These are phyloP conservation scores for Ogataea thermomethanolica DNA, from an alignment of 805 yeast genomes.

Conservation along the genomic window DNA sequence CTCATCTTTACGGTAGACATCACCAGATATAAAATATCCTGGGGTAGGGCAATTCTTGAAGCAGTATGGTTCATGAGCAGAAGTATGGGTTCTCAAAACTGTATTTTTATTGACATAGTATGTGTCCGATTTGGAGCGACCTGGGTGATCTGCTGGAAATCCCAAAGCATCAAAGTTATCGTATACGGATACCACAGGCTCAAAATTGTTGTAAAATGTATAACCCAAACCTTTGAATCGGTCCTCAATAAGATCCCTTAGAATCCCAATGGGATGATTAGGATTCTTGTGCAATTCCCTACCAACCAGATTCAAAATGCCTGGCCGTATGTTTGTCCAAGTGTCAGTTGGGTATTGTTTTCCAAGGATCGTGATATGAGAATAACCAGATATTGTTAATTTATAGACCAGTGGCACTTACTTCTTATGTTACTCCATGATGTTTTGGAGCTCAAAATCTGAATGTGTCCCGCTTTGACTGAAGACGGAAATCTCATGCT, in stretches of 20 bases:
- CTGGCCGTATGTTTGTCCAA: conserved; percentile 82
- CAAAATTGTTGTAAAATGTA: conserved; percentile 74
- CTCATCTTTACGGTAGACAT: conserved; percentile 93
- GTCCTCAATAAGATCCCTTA: conserved; percentile 67
- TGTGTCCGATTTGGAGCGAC: conserved; percentile 88
- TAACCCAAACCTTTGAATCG: conserved; percentile 65
- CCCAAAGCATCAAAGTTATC: conserved; percentile 92
- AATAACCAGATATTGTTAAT: not conserved
- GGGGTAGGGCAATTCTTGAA: conserved; percentile 64
- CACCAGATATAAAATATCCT: conserved; percentile 91
- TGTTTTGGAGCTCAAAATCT: not conserved
- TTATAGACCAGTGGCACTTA: too few species aligned
- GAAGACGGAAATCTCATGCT: too few species aligned
- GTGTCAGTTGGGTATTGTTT: conserved; percentile 58
- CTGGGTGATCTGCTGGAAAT: conserved; percentile 89
- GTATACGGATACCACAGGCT: conserved; percentile 75
- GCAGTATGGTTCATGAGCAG: conserved; percentile 93
- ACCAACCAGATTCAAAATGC: conserved; percentile 63
- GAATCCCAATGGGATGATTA: conserved; percentile 86
- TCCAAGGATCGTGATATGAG: conserved; percentile 38
- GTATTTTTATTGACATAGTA: conserved; percentile 76
- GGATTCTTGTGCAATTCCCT: conserved; percentile 70
- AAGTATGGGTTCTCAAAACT: conserved; percentile 87
- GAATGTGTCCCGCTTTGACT: not conserved
- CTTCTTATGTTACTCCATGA: too few species aligned